Conservation (phyloP, 148 eudicot species). For the Camellia sinensis region DNA sequence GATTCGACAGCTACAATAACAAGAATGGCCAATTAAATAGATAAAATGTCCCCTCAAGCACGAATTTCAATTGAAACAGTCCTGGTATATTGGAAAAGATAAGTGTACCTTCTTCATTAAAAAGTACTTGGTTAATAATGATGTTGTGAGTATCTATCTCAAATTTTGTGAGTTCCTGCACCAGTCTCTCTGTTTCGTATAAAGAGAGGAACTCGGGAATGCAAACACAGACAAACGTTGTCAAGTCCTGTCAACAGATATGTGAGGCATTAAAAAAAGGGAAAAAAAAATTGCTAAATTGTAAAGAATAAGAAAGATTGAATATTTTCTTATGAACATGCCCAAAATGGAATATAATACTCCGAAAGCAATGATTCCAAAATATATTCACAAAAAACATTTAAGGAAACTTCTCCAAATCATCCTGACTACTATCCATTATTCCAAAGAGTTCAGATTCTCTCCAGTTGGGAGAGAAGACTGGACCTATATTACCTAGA, state of each 20-base stretch:
- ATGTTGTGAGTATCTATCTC: slow-evolving; percentile 97
- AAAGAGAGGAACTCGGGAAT: slow-evolving; percentile 89
- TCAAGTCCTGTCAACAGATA: slow-evolving; percentile 64
- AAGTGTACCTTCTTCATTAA: slow-evolving; percentile 80
- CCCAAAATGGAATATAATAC: no score
- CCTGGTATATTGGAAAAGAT: neutral
- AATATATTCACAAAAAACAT: neutral
- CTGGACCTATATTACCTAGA: no score
- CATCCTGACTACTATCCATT: no score
- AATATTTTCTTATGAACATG: neutral
- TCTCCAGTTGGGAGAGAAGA: no score
- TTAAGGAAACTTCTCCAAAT: neutral
- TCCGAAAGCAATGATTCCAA: neutral
- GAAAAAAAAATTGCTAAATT: neutral
- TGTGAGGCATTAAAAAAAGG: slow-evolving; percentile 19
- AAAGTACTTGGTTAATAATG: slow-evolving; percentile 81
- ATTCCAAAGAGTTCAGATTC: no score
- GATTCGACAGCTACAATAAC: slow-evolving; percentile 64
- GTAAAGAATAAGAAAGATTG: slow-evolving; percentile 1
- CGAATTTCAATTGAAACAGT: neutral
- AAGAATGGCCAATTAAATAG: slow-evolving; percentile 8
- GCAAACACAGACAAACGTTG: slow-evolving; percentile 92
- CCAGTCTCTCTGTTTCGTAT: slow-evolving; percentile 91
- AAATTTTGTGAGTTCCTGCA: slow-evolving; percentile 87
- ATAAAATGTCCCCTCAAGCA: slow-evolving; percentile 16